Percentiles rank a stretch among this genome's conserved stretches.
phyloP scores from a whole-genome alignment of 1,139 yeast genomes.

The Pneumocystis jirovecii region DNA sequence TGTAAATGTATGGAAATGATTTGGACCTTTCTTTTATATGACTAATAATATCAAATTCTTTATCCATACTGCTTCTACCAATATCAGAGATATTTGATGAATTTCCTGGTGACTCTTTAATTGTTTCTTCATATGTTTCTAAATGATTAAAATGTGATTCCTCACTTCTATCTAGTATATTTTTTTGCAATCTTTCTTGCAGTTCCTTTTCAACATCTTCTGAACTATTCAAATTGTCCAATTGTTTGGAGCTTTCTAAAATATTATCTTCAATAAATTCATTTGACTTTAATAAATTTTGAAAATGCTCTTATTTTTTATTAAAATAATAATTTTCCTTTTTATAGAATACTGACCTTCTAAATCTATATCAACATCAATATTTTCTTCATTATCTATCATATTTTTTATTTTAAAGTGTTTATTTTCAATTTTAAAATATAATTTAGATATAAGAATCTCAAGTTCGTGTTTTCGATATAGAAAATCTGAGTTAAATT shows the following conservation, averaged over 20 bases:
- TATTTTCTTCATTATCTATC: not conserved
- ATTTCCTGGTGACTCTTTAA: not conserved
- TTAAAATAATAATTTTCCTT: not conserved
- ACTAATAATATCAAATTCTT: not conserved
- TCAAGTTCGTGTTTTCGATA: not conserved
- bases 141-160: not conserved
- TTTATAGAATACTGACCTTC: not conserved
- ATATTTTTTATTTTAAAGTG: not conserved
- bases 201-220: not conserved
- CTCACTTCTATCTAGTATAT: not conserved
- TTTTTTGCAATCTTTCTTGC: not conserved
- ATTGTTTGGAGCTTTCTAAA: not conserved
- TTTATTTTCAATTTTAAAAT: not conserved
- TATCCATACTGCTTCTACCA: not conserved
- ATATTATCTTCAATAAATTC: not conserved
- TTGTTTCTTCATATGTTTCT: not conserved
- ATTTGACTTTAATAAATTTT: not conserved
- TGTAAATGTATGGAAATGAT: not conserved
- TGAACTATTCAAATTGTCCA: not conserved
- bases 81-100: not conserved
- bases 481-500: no score
- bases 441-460: not conserved
- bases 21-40: not conserved
- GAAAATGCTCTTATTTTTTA: not conserved
- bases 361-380: not conserved